These are phyloP conservation scores for Luzula sylvatica DNA, from an alignment of 176 grass and related monocot genomes.

Conservation along the genomic window DNA sequence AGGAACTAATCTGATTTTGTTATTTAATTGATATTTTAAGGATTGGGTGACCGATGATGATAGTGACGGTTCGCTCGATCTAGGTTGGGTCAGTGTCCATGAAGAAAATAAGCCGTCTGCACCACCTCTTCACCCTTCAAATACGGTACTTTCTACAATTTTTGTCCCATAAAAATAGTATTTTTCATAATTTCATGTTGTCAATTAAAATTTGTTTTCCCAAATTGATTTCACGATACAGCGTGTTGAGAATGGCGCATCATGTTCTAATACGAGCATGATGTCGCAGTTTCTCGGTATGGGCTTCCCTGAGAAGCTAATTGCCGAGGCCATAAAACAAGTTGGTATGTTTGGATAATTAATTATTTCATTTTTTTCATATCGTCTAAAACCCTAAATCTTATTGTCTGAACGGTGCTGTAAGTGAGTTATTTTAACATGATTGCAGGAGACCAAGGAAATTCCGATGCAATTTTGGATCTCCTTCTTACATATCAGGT, in stretches of 20 bases:
- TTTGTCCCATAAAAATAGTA: neutral
- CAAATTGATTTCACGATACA: constrained; percentile 18
- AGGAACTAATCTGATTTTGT: too few relatives aligned
- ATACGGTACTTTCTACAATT: constrained; percentile 3
- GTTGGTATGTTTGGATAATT: constrained; percentile 30
- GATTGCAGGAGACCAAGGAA: constrained; percentile 44
- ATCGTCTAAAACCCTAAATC: neutral
- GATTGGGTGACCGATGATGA: too few relatives aligned
- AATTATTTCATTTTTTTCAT: constrained; percentile 9
- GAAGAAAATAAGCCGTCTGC: constrained; percentile 17
- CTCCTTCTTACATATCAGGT: constrained; percentile 71
- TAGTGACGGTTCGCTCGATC: too few relatives aligned
- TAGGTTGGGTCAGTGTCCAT: constrained; percentile 24
- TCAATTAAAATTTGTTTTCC: constrained; percentile 16
- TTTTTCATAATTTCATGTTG: constrained; percentile 2
- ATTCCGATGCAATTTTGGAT: constrained; percentile 57
- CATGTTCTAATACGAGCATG: constrained; percentile 16
- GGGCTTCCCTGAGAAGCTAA: constrained; percentile 43
- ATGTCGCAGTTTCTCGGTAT: constrained; percentile 33
- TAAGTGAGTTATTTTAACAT: neutral
- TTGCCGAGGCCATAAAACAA: constrained; percentile 37
- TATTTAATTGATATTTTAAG: too few relatives aligned
- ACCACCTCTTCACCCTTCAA: neutral
- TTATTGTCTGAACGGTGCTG: neutral
- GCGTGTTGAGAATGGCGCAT: constrained; percentile 20